Evolutionary conservation across 768 basidiomycete species (phyloP).

Genomic region (Leccinum subtestaceum): DNA sequence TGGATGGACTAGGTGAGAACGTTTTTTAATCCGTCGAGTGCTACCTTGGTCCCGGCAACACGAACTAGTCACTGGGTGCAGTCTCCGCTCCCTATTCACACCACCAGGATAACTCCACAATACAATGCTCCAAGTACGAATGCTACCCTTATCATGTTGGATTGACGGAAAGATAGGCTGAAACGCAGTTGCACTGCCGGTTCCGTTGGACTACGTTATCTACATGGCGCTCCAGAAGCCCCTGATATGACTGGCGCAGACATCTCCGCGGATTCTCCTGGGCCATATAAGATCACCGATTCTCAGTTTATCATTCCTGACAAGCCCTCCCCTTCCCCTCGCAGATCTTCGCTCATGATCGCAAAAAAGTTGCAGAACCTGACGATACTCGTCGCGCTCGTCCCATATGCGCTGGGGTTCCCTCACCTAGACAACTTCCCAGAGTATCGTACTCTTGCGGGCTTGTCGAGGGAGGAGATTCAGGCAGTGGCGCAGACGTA

Average conservation of each 20-base stretch:
- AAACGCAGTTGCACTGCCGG: neutral
- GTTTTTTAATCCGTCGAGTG: neutral
- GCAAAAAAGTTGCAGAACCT: constrained; percentile 9
- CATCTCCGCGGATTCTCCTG: neutral
- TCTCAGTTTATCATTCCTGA: too few species aligned
- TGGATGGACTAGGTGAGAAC: neutral
- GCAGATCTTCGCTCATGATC: neutral
- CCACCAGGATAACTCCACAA: neutral
- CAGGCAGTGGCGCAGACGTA: constrained; percentile 11
- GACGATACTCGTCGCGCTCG: constrained; percentile 1
- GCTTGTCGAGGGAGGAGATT: constrained; percentile 19
- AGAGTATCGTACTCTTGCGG: constrained; percentile 20
- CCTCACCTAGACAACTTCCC: constrained; percentile 16
- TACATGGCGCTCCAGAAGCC: neutral
- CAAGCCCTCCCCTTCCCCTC: neutral
- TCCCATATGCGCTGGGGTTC: constrained; percentile 11
- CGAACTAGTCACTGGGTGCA: neutral
- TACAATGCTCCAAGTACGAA: neutral
- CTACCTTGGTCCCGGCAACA: neutral
- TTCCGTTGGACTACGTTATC: neutral
- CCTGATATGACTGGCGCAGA: neutral
- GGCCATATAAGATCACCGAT: too few species aligned
- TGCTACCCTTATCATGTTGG: neutral
- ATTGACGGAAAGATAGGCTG: neutral
- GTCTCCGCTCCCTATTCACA: neutral